A percentile compares a stretch with the other conserved stretches of the same genome.
These are phyloP conservation scores for Phialocephala sp. DNA, from an alignment of 2,329 filamentous ascomycete genomes.

Conservation along the genomic window DNA sequence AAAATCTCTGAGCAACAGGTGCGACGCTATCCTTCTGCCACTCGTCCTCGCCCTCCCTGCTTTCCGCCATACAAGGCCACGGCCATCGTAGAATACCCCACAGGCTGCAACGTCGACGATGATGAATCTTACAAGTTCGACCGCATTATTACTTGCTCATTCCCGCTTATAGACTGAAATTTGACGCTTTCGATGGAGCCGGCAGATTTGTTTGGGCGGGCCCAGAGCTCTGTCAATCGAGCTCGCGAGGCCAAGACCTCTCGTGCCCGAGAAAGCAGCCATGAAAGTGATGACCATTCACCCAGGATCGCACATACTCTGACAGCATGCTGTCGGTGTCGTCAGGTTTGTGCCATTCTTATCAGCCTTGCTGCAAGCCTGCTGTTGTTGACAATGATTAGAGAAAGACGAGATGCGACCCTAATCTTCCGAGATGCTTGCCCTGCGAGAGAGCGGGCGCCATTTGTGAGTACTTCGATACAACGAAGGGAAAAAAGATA, in stretches of 20 bases:
- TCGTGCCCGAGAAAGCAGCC: constrained; percentile 40
- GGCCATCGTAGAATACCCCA: constrained; percentile 7
- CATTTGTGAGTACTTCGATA: constrained; percentile 94
- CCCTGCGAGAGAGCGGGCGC: constrained; percentile 93
- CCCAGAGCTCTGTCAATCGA: constrained; percentile 49
- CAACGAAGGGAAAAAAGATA: constrained; percentile 82
- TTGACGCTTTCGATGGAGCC: constrained; percentile 57
- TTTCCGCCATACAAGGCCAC: constrained; percentile 12
- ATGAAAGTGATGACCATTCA: constrained; percentile 57
- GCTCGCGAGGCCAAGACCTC: constrained; percentile 41
- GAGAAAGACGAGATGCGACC: constrained; percentile 97
- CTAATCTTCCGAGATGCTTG: constrained; percentile 86
- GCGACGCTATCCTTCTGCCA: background rate
- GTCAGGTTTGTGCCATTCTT: constrained; percentile 63
- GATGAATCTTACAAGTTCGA: constrained; percentile 33
- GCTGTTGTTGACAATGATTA: constrained; percentile 29
- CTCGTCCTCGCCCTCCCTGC: background rate
- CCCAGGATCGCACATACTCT: constrained; percentile 77
- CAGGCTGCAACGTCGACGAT: constrained; percentile 29
- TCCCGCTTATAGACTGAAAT: constrained; percentile 16
- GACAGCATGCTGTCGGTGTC: constrained; percentile 80
- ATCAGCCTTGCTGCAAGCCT: background rate
- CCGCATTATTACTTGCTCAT: constrained; percentile 22
- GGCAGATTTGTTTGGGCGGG: constrained; percentile 64
- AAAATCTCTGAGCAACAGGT: background rate